phyloP scores from a whole-genome alignment of 176 grass and related monocot species.

The Oryza officinalis region DNA sequence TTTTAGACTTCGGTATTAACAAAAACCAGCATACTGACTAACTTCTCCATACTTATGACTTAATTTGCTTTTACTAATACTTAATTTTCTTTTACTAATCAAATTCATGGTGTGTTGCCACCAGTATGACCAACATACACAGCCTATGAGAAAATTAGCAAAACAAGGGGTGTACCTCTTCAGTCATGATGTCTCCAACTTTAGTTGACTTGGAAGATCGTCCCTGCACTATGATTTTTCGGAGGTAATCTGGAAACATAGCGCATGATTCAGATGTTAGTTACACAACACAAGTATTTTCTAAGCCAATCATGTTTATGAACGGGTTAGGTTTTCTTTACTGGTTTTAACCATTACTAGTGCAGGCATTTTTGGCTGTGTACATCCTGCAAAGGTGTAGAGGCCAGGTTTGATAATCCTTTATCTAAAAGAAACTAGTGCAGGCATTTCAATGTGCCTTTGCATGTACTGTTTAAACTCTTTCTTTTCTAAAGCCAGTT shows the following conservation, averaged over 20 bases:
- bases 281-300: not conserved
- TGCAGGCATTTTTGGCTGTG: too few species aligned
- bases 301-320: not conserved
- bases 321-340: not conserved
- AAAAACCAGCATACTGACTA: not conserved
- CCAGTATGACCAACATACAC: not conserved
- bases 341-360: too few species aligned
- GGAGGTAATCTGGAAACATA: constrained; percentile 79
- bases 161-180: constrained; percentile 61
- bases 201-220: constrained; percentile 98
- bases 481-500: too few species aligned
- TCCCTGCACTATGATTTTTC: constrained; percentile 98
- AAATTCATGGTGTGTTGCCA: not conserved
- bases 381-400: too few species aligned
- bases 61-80: not conserved
- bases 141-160: not conserved
- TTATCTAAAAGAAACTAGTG: not conserved
- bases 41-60: too few species aligned
- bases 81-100: not conserved
- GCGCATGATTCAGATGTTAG: constrained; percentile 15
- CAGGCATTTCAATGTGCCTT: too few species aligned
- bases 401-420: too few species aligned
- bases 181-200: constrained; percentile 99
- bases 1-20: too few species aligned
- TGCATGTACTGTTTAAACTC: not conserved